Evolutionary conservation across 257 asterid species (phyloP), one percentile per base, ranked within the genome.

Genomic region (Solanum arcanum): DNA sequence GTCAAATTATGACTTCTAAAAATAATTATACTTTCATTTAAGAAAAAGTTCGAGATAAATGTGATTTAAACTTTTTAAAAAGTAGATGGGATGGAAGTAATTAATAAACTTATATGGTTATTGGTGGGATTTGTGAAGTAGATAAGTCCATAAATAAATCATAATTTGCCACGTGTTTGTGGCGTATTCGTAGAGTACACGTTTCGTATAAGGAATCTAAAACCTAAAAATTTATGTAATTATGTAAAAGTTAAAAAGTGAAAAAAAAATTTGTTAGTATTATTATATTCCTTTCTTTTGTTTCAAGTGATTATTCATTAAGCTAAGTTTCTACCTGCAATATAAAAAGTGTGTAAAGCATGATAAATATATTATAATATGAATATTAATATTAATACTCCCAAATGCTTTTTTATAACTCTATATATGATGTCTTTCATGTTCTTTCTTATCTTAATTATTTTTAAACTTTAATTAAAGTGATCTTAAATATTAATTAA

Each of bases 221-320:
- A 80, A 80, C 27, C 18, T 27, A 27, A 80, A 46, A 2, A 78
- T 0, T 46, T 25, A 46, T 25, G 33, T 33, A 64, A 5, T 47
- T 47, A 47, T 14, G 59, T 47, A 64, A 41, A 18, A 4, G 0
- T 29, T 12, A 42, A 29, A 14, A 2, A 3, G 1, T 33, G 35
- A 33, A 25, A 21, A 12, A 20, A n/a, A 3, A 5, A 13, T 14
- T 5, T 47, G 15, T 47, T 47, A 49, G 6, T 49, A 49, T 20
- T 49, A 76, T 25, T 15, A 16, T 25, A 84, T 75, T 84, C 90
- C 9, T 88, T 75, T 46, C 90, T 88, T 84, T 82, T 60, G 39
- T 42, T 75, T 88, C 86, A 88, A 88, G 90, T 31, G 86, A 73
- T 60, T 60, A 41, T 46, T 60, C 20, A 13, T 86, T 59, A 75